Evolutionary conservation across 2,329 filamentous ascomycete genomes (phyloP).

Genomic region (Xylogone sp.): DNA sequence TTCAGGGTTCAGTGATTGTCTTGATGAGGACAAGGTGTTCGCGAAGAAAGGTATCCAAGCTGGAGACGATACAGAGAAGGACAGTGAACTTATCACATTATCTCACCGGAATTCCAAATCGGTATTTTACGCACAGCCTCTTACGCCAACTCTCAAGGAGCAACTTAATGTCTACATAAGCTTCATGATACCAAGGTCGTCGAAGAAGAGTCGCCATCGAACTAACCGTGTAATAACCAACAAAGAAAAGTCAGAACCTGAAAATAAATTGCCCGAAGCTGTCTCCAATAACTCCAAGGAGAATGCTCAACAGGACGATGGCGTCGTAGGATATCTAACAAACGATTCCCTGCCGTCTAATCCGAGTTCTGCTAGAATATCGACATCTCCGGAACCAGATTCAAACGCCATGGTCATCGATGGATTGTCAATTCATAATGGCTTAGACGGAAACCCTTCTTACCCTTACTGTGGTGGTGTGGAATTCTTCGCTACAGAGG

Average conservation of each 20-base stretch:
- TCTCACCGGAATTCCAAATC: background rate
- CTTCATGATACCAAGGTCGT: background rate
- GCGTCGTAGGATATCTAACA: background rate
- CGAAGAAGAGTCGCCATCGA: background rate
- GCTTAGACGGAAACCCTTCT: no score
- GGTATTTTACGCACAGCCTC: background rate
- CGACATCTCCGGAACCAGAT: background rate
- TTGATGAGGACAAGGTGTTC: background rate
- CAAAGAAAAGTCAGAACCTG: background rate
- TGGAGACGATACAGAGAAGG: background rate
- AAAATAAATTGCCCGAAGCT: background rate
- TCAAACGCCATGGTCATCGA: background rate
- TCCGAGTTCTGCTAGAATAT: constrained; percentile 16
- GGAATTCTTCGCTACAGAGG: no score
- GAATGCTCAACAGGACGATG: background rate
- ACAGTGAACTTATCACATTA: background rate
- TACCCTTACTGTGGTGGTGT: no score
- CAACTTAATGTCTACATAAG: background rate
- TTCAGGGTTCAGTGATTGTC: background rate
- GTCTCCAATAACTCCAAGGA: background rate
- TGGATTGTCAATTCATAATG: background rate
- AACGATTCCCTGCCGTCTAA: constrained; percentile 3
- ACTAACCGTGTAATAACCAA: background rate
- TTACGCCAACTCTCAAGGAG: background rate
- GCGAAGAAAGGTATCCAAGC: background rate